Conservation (phyloP, 2,329 filamentous ascomycete species). For the Diaporthe caulivora region DNA sequence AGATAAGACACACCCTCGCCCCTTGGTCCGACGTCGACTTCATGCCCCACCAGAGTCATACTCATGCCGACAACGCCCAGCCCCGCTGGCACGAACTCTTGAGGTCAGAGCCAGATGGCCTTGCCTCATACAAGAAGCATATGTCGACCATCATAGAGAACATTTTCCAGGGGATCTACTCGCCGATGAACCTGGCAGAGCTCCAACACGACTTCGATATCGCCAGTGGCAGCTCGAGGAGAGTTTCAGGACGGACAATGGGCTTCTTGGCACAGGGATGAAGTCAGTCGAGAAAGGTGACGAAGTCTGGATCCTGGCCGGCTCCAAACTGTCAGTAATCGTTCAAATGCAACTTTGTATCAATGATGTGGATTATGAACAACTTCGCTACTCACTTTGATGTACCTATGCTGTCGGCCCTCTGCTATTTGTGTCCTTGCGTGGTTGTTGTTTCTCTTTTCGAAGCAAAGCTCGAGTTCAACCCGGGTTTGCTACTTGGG, state of each 20-base stretch:
- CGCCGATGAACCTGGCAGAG: slow-evolving; percentile 32
- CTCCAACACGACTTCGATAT: slow-evolving; percentile 39
- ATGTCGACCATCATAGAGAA: slow-evolving; percentile 30
- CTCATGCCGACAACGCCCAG: background rate
- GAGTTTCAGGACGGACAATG: slow-evolving; percentile 31
- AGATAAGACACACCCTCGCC: slow-evolving; percentile 35
- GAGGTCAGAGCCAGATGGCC: slow-evolving; percentile 25
- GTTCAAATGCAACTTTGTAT: too few species aligned
- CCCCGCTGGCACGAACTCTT: slow-evolving; percentile 32
- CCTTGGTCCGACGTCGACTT: slow-evolving; percentile 29
- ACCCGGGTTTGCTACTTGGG: too few species aligned
- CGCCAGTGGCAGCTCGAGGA: slow-evolving; percentile 28
- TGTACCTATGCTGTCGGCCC: too few species aligned
- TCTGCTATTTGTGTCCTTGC: too few species aligned
- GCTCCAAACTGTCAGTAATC: slow-evolving; percentile 13
- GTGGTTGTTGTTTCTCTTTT: too few species aligned
- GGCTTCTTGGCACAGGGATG: slow-evolving; percentile 32
- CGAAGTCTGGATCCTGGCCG: slow-evolving; percentile 35
- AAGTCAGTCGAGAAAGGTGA: slow-evolving; percentile 24
- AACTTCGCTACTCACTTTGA: too few species aligned
- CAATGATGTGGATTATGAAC: too few species aligned
- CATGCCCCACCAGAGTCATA: slow-evolving; percentile 34
- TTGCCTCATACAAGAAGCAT: slow-evolving; percentile 11
- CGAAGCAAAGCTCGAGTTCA: too few species aligned
- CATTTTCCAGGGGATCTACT: slow-evolving; percentile 33